Base-by-base conservation (phyloP, 1,284 basidiomycete species). In the Flammula alnicola region DNA sequence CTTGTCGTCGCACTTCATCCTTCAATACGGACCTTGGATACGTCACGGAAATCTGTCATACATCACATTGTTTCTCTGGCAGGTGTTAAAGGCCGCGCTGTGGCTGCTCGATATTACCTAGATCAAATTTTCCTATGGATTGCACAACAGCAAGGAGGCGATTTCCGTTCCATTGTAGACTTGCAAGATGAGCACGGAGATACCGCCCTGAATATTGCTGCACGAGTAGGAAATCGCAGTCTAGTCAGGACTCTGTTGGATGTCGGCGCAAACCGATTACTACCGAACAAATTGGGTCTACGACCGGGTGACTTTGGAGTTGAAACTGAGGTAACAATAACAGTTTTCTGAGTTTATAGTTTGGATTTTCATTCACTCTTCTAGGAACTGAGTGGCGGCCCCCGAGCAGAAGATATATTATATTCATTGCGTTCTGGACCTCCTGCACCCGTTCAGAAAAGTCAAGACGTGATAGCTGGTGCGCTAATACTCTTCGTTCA, bases 121-220 rank as follows among this genome's bases (percentile, higher is more conserved):
- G 93, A 96, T 53, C 87, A 89, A 58, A 83, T 98, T 45, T 86
- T 98, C 60, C 82, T 89, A 58, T 91, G 86, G 84, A 83, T 94
- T 59, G 89, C 85, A 27, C 78, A 86, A 50, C 75, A 84, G 51
- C 81, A 88, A 59, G 79, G 78, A 9, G 85, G 84, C 1, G 86
- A 88, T 49, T 91, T 95, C 64, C 80, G 81, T 62, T 86, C 82
- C 7, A 72, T 98, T 31, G 84, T 99, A 11, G 93, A 99, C 69
- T 76, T 97, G 31, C 93, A 95, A 70, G 97, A 99, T 67, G 86
- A 93, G 56, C 88, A 98, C 67, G 97, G 97, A 1, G 97, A 99
- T 66, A 98, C 97, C 0, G 93, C 95, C 4, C 70, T 99, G 57
- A 97, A 96, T 69, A 93, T 98, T 57, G 93, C 95, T 10, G 95